These are phyloP conservation scores for Tricholoma sp. DNA, from an alignment of 768 basidiomycete species.

Conservation along the genomic window DNA sequence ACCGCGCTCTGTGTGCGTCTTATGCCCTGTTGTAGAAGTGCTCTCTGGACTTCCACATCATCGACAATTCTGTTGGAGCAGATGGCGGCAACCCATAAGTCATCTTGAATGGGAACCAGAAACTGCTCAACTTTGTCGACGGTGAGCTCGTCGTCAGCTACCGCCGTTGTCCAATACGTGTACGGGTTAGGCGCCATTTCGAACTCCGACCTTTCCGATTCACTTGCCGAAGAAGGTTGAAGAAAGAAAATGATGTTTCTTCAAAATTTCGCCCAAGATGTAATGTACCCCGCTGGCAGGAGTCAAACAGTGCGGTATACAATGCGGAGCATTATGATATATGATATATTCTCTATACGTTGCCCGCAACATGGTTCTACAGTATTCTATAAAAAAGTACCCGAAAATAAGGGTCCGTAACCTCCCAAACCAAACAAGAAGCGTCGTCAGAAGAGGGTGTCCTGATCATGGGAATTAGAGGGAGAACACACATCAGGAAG, in stretches of 20 bases:
- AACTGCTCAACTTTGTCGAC: conserved; percentile 39
- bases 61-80: conserved; percentile 65
- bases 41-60: conserved; percentile 47
- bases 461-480: conserved; percentile 35
- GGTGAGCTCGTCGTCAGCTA: conserved; percentile 54
- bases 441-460: conserved; percentile 63
- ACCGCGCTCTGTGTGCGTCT: conserved; percentile 48
- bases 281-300: too few relatives aligned
- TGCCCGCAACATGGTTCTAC: conserved; percentile 12
- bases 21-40: conserved; percentile 60
- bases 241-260: too few relatives aligned
- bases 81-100: conserved; percentile 76
- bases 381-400: conserved; percentile 34
- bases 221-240: too few relatives aligned
- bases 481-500: not conserved
- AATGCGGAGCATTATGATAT: too few relatives aligned
- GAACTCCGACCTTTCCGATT: conserved; percentile 16
- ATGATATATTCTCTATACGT: not conserved
- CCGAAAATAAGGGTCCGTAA: conserved; percentile 28
- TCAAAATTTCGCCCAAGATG: too few relatives aligned
- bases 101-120: conserved; percentile 52
- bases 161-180: conserved; percentile 53
- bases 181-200: conserved; percentile 39
- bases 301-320: too few relatives aligned
- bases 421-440: conserved; percentile 8